These are phyloP conservation scores for Colletotrichum musicola DNA, from an alignment of 2,329 filamentous ascomycete species.

Conservation along the genomic window DNA sequence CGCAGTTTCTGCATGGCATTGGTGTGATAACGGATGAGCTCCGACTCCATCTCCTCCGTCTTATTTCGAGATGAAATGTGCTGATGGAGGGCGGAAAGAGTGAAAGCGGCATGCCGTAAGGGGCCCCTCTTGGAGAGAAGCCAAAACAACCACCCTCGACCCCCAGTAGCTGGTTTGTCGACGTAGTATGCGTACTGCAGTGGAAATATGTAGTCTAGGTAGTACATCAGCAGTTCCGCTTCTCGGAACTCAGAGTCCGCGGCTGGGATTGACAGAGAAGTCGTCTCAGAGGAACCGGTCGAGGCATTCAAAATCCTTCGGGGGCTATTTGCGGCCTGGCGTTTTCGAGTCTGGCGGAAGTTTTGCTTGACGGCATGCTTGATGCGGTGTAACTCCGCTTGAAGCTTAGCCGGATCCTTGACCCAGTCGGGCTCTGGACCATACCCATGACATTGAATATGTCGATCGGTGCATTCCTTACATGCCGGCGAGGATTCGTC, in stretches of 20 bases:
- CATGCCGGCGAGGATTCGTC: slow-evolving; percentile 44
- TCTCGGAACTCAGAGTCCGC: slow-evolving; percentile 38
- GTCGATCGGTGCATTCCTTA: slow-evolving; percentile 42
- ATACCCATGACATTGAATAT: slow-evolving; percentile 45
- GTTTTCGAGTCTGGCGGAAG: slow-evolving; percentile 38
- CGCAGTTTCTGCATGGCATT: slow-evolving; percentile 44
- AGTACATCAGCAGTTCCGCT: slow-evolving; percentile 45
- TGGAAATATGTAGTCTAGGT: slow-evolving; percentile 46
- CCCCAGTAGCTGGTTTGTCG: slow-evolving; percentile 43
- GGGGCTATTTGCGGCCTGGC: slow-evolving; percentile 7
- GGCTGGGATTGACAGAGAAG: slow-evolving; percentile 13
- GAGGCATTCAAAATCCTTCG: neutral
- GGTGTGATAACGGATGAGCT: slow-evolving; percentile 44
- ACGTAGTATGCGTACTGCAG: slow-evolving; percentile 45
- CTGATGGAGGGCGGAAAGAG: slow-evolving; percentile 45
- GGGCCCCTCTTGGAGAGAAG: slow-evolving; percentile 41
- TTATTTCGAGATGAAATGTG: slow-evolving; percentile 40
- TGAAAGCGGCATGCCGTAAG: slow-evolving; percentile 44
- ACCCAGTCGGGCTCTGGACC: slow-evolving; percentile 52
- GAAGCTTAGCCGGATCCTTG: slow-evolving; percentile 44
- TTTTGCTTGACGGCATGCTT: slow-evolving; percentile 44
- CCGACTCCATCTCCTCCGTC: slow-evolving; percentile 40
- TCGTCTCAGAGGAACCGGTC: neutral
- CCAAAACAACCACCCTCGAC: slow-evolving; percentile 46
- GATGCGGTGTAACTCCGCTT: slow-evolving; percentile 45